Conservation (phyloP, 2,329 filamentous ascomycete genomes). For the Chaetoscypha palmicola region DNA sequence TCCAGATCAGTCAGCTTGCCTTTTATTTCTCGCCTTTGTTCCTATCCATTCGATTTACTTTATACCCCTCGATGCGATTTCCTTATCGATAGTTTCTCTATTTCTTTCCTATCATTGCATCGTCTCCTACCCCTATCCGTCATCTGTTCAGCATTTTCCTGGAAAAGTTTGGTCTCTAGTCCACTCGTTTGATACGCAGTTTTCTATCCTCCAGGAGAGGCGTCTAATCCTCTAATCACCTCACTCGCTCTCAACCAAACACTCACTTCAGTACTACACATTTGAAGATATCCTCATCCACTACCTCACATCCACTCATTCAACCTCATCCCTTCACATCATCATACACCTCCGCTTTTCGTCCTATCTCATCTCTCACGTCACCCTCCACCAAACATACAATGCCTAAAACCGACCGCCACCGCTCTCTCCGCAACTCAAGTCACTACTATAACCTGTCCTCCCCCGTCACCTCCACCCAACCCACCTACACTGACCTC, state of each 20-base stretch:
- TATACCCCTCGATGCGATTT: slow-evolving; percentile 22
- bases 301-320: no score
- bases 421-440: slow-evolving; percentile 17
- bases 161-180: slow-evolving; percentile 16
- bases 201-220: slow-evolving; percentile 24
- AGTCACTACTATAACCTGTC: slow-evolving; percentile 21
- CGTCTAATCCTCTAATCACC: slow-evolving; percentile 22
- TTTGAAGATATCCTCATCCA: background rate
- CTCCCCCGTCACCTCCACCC: slow-evolving; percentile 17
- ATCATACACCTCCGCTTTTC: slow-evolving; percentile 2
- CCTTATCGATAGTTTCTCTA: slow-evolving; percentile 6
- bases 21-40: slow-evolving; percentile 2
- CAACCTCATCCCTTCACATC: no score
- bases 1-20: slow-evolving; percentile 14
- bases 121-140: slow-evolving; percentile 12
- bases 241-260: slow-evolving; percentile 5
- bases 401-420: slow-evolving; percentile 25
- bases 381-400: slow-evolving; percentile 13
- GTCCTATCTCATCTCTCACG: slow-evolving; percentile 1
- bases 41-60: slow-evolving; percentile 15
- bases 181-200: slow-evolving; percentile 20
- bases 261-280: background rate
- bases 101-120: slow-evolving; percentile 11
- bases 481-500: slow-evolving; percentile 18
- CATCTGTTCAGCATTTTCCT: no score